Conservation (phyloP, 2,329 filamentous ascomycete genomes). For the Drechslerella dactyloides region DNA sequence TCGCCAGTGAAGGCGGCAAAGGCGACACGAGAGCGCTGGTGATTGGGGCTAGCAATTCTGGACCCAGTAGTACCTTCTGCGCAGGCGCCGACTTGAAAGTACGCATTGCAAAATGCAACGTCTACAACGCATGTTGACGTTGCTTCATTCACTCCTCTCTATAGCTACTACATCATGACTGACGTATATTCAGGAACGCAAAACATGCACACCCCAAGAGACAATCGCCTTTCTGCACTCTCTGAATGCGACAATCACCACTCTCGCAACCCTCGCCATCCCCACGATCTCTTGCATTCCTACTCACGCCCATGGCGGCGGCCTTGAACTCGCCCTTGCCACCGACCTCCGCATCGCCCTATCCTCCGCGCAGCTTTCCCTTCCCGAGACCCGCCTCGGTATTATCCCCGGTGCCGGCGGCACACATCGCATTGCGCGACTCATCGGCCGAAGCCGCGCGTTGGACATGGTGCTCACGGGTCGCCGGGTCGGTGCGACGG, state of each 20-base stretch:
- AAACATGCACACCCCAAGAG: conserved; percentile 61
- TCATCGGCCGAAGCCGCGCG: conserved; percentile 82
- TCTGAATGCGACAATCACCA: conserved; percentile 76
- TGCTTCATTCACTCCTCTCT: too few relatives aligned
- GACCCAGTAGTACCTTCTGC: conserved; percentile 71
- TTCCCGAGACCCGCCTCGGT: conserved; percentile 89
- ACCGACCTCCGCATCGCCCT: conserved; percentile 88
- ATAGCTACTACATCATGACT: too few relatives aligned
- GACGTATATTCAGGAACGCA: conserved; percentile 49
- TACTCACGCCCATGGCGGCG: conserved; percentile 86
- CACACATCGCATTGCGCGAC: conserved; percentile 80
- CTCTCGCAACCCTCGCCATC: conserved; percentile 76
- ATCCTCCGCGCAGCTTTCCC: conserved; percentile 76
- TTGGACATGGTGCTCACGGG: conserved; percentile 90
- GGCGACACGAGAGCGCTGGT: conserved; percentile 77
- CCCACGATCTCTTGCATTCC: conserved; percentile 89
- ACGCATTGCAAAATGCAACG: conserved; percentile 11
- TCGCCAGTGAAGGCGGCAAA: conserved; percentile 67
- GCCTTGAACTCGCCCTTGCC: conserved; percentile 87
- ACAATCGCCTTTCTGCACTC: conserved; percentile 77
- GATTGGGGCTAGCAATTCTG: conserved; percentile 77
- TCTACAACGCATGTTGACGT: conserved; percentile 7
- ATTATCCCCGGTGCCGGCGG: conserved; percentile 96
- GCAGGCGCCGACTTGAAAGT: conserved; percentile 88
- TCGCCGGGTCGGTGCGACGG: conserved; percentile 77